Percentiles rank a stretch among this genome's conserved stretches.
Evolutionary conservation across 257 asterid species (phyloP).

Genomic region (Verbena officinalis): DNA sequence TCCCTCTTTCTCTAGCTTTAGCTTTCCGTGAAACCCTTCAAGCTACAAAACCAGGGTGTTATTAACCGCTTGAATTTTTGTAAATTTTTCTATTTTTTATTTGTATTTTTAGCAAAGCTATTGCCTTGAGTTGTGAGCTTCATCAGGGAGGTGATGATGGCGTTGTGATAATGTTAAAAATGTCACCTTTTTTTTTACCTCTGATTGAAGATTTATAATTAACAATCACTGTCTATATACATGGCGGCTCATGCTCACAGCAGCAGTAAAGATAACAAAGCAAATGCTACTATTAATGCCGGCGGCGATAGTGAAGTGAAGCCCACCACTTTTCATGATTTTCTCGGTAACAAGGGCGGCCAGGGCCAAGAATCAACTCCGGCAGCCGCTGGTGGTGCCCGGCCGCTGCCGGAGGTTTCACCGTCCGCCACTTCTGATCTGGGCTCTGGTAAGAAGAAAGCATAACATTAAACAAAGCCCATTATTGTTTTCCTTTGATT

Average conservation of each 20-base stretch:
- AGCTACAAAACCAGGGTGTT: slow-evolving; percentile 9
- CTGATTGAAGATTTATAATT: slow-evolving; percentile 21
- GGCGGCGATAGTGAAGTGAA: slow-evolving; percentile 57
- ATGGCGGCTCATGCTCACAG: slow-evolving; percentile 78
- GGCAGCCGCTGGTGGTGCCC: slow-evolving; percentile 41
- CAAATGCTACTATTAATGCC: slow-evolving; percentile 29
- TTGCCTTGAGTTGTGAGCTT: slow-evolving; percentile 34
- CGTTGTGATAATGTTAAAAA: slow-evolving; percentile 30
- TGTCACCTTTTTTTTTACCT: slow-evolving; percentile 26
- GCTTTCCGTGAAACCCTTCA: slow-evolving; percentile 35
- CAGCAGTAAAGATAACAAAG: slow-evolving; percentile 36
- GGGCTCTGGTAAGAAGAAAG: slow-evolving; percentile 65
- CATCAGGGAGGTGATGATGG: slow-evolving; percentile 33
- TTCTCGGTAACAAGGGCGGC: slow-evolving; percentile 63
- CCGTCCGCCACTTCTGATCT: slow-evolving; percentile 84
- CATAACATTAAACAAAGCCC: not conserved
- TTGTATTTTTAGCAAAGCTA: slow-evolving; percentile 15
- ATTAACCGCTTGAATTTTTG: slow-evolving; percentile 6
- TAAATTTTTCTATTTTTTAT: not conserved
- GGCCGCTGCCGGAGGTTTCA: slow-evolving; percentile 61
- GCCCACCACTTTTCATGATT: slow-evolving; percentile 80
- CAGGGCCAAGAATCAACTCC: slow-evolving; percentile 51
- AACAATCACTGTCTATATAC: slow-evolving; percentile 5
- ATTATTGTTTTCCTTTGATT: slow-evolving; percentile 10
- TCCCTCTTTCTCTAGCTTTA: slow-evolving; percentile 20